phyloP scores from a whole-genome alignment of 345 rosid genomes.

The Dipteronia dyeriana region DNA sequence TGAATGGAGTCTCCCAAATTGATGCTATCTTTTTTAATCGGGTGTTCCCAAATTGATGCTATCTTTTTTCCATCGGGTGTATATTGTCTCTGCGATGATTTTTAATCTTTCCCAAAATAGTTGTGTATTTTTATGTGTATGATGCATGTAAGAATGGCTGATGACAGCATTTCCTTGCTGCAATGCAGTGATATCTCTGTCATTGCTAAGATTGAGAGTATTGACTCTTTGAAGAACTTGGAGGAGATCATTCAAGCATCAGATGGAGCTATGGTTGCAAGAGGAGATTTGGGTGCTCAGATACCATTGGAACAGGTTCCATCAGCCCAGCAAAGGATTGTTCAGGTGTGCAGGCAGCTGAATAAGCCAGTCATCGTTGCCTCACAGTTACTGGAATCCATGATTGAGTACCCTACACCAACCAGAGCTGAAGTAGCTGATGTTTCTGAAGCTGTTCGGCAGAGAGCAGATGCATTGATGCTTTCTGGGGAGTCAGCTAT shows the following conservation, averaged over 20 bases:
- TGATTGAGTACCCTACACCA: conserved; percentile 99
- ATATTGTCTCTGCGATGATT: background rate
- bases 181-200: conserved; percentile 77
- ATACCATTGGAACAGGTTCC: conserved; percentile 99
- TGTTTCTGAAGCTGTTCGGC: conserved; percentile 98
- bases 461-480: conserved; percentile 95
- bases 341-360: conserved; percentile 82
- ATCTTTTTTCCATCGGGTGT: background rate
- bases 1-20: background rate
- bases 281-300: conserved; percentile 99
- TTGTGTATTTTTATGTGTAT: background rate
- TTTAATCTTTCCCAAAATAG: background rate
- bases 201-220: conserved; percentile 95
- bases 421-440: conserved; percentile 99
- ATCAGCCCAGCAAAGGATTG: conserved; percentile 84
- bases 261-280: conserved; percentile 99
- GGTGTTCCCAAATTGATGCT: background rate
- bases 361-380: conserved; percentile 97
- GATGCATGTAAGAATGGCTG: background rate
- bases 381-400: conserved; percentile 94
- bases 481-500: conserved; percentile 99
- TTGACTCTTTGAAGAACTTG: conserved; percentile 85
- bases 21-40: background rate
- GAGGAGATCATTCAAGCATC: conserved; percentile 89
- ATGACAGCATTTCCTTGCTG: conserved; percentile 12